These are phyloP conservation scores for Heritiera fomes DNA, from an alignment of 345 rosid genomes.

Conservation along the genomic window DNA sequence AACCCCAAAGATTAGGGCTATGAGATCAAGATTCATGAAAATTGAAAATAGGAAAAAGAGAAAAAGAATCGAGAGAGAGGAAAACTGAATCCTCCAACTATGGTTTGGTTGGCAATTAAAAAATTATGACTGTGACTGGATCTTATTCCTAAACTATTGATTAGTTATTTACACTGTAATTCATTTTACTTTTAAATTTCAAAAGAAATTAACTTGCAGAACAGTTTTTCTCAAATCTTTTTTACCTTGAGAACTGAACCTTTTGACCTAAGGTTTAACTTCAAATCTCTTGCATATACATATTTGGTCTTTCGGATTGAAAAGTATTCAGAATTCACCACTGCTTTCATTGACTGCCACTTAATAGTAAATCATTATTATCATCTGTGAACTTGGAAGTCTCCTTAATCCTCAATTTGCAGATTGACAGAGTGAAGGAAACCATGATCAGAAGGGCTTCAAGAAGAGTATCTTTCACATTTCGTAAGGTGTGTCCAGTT, in stretches of 20 bases:
- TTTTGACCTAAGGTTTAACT: not conserved
- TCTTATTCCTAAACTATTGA: too few relatives aligned
- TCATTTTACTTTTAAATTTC: too few relatives aligned
- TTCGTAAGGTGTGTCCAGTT: slow-evolving; percentile 65
- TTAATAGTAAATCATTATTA: not conserved
- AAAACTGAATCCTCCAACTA: not conserved
- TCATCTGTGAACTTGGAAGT: slow-evolving; percentile 2
- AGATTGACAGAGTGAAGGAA: slow-evolving; percentile 84
- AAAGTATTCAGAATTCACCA: not conserved
- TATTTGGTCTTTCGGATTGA: not conserved
- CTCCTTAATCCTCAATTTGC: slow-evolving; percentile 23
- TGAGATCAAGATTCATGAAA: not conserved
- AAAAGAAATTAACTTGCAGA: too few relatives aligned
- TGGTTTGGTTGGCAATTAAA: not conserved
- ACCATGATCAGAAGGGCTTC: slow-evolving; percentile 61
- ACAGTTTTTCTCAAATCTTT: too few relatives aligned
- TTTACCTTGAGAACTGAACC: too few relatives aligned
- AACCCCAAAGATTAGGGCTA: not conserved
- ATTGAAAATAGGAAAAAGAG: not conserved
- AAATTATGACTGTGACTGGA: too few relatives aligned
- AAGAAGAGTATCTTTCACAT: slow-evolving; percentile 88
- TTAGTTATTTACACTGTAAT: too few relatives aligned
- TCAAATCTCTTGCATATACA: not conserved
- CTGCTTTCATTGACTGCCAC: not conserved
- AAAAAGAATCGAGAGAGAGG: not conserved